These are phyloP conservation scores for Peronospora farinosa DNA, from an alignment of 352 stramenopile genomes.

Conservation along the genomic window DNA sequence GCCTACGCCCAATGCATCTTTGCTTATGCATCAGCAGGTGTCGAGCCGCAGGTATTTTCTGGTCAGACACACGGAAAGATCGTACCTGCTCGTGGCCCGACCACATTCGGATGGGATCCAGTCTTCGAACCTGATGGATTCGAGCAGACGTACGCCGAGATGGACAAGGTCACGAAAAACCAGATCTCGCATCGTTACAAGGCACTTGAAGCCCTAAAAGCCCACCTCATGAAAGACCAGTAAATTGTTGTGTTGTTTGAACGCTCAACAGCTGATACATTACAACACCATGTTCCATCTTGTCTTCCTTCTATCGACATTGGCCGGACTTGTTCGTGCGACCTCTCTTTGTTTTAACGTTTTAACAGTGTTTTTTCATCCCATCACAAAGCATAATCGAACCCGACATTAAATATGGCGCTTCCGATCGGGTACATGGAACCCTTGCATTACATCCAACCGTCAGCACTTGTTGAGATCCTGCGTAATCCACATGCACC, in stretches of 20 bases:
- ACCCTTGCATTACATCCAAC: slow-evolving; percentile 39
- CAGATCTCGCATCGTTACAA: slow-evolving; percentile 87
- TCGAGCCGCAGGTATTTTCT: slow-evolving; percentile 90
- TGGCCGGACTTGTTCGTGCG: too few species aligned
- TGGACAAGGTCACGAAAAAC: slow-evolving; percentile 89
- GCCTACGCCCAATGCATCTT: slow-evolving; percentile 97
- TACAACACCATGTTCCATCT: not conserved
- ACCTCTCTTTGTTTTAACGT: not conserved
- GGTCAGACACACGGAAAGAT: slow-evolving; percentile 90
- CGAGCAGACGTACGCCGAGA: slow-evolving; percentile 84
- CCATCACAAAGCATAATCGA: too few species aligned
- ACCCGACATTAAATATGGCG: not conserved
- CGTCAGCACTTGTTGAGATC: slow-evolving; percentile 48
- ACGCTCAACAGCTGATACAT: slow-evolving; percentile 3
- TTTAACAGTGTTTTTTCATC: too few species aligned
- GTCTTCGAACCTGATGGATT: slow-evolving; percentile 86
- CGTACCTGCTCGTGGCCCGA: slow-evolving; percentile 82
- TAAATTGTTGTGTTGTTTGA: slow-evolving; percentile 16
- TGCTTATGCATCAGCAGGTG: slow-evolving; percentile 74
- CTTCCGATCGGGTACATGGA: slow-evolving; percentile 31
- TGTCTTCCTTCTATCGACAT: too few species aligned
- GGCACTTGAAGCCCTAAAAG: slow-evolving; percentile 60
- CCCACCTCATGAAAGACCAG: slow-evolving; percentile 31
- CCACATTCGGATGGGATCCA: slow-evolving; percentile 88
- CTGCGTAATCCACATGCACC: slow-evolving; percentile 33